phyloP scores from a whole-genome alignment of 345 rosid genomes.

The Tarenaya hassleriana region DNA sequence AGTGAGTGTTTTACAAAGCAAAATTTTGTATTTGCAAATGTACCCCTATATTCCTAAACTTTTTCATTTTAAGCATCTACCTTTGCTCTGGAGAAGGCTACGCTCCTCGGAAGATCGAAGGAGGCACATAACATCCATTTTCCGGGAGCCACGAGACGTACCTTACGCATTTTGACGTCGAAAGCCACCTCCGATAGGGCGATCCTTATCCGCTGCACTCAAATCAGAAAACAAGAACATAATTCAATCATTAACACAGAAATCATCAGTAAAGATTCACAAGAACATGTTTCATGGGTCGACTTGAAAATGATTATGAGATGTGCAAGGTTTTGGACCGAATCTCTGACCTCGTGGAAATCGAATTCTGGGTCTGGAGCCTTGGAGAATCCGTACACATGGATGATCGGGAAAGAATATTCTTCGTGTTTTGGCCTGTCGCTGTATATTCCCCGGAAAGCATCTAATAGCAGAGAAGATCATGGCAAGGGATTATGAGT shows the following conservation, averaged over 20 bases:
- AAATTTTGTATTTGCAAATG: constrained; percentile 18
- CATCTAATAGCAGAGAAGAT: constrained; percentile 39
- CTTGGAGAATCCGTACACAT: constrained; percentile 90
- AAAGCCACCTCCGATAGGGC: constrained; percentile 66
- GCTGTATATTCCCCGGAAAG: constrained; percentile 61
- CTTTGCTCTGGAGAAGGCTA: constrained; percentile 44
- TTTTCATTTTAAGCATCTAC: constrained; percentile 3
- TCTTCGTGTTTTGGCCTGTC: constrained; percentile 35
- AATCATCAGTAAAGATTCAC: not conserved
- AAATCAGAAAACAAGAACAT: not conserved
- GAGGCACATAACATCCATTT: constrained; percentile 93
- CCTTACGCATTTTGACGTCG: constrained; percentile 61
- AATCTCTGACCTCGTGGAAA: constrained; percentile 62
- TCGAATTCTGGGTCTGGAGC: constrained; percentile 90
- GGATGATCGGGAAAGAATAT: constrained; percentile 54
- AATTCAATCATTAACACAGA: not conserved
- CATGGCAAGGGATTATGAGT: no score
- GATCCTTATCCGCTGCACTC: constrained; percentile 68
- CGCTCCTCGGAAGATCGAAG: constrained; percentile 64
- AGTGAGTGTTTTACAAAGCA: no score
- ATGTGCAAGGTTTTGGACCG: not conserved
- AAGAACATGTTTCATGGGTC: no score
- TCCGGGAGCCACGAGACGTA: constrained; percentile 81
- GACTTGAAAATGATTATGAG: no score
- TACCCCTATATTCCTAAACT: constrained; percentile 10